phyloP scores from a whole-genome alignment of 768 basidiomycete species.

The Fistulinella prunicolor region DNA sequence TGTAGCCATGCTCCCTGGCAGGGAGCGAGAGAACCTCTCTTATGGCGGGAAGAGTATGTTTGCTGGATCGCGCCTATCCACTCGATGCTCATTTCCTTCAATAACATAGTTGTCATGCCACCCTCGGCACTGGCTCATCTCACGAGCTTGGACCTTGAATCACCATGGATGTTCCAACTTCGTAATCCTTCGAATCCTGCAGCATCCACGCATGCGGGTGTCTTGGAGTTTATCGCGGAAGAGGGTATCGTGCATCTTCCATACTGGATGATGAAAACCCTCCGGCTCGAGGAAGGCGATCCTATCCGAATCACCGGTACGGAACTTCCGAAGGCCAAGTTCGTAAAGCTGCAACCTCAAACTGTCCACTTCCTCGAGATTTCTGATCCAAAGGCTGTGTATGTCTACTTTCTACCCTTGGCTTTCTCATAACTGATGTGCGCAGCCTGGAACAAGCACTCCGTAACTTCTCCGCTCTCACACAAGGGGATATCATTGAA shows the following conservation, averaged over 20 bases:
- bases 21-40: slow-evolving; percentile 85
- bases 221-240: slow-evolving; percentile 97
- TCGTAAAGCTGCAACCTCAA: slow-evolving; percentile 97
- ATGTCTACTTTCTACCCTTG: slow-evolving; percentile 33
- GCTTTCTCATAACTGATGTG: slow-evolving; percentile 1
- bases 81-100: slow-evolving; percentile 7
- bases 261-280: slow-evolving; percentile 99
- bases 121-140: slow-evolving; percentile 89
- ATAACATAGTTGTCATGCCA: slow-evolving; percentile 85
- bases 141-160: slow-evolving; percentile 81
- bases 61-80: slow-evolving; percentile 20
- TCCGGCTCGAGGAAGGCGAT: slow-evolving; percentile 92
- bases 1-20: slow-evolving; percentile 87
- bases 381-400: slow-evolving; percentile 98
- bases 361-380: slow-evolving; percentile 94
- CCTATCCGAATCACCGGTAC: slow-evolving; percentile 89
- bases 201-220: slow-evolving; percentile 91
- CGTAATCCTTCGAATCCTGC: slow-evolving; percentile 84
- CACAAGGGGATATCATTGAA: slow-evolving; percentile 96
- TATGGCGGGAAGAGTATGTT: slow-evolving; percentile 96
- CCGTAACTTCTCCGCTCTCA: slow-evolving; percentile 87
- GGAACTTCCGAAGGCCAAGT: slow-evolving; percentile 86
- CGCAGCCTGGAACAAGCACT: slow-evolving; percentile 89
- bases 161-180: slow-evolving; percentile 95
- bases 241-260: slow-evolving; percentile 95